Evolutionary conservation across 1,284 basidiomycete species (phyloP).

Genomic region (Marasmius fiardii): DNA sequence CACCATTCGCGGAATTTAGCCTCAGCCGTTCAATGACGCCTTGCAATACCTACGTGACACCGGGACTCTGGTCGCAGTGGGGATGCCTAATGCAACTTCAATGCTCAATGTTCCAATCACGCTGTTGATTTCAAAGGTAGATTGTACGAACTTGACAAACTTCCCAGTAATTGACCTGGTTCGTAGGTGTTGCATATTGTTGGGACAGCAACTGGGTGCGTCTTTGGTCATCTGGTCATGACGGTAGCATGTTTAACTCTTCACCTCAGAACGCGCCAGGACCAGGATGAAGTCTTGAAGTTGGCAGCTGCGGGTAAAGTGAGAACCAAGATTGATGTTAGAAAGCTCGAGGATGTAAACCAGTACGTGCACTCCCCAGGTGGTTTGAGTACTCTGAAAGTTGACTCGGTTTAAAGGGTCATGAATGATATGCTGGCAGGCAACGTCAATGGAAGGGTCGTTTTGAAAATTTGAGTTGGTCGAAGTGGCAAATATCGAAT

Average conservation of each 20-base stretch:
- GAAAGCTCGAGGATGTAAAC: constrained; percentile 47
- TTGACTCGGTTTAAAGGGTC: constrained; percentile 21
- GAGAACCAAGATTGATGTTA: constrained; percentile 46
- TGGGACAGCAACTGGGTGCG: constrained; percentile 60
- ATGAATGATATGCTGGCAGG: constrained; percentile 30
- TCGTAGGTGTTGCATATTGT: constrained; percentile 47
- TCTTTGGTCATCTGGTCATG: too few relatives aligned
- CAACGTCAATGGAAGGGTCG: constrained; percentile 31
- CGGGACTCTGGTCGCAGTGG: constrained; percentile 63
- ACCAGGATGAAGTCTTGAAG: constrained; percentile 61
- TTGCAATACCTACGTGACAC: constrained; percentile 54
- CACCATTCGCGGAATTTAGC: constrained; percentile 20
- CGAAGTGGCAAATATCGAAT: not conserved
- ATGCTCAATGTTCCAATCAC: constrained; percentile 48
- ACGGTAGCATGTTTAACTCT: not conserved
- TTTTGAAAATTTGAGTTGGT: constrained; percentile 16
- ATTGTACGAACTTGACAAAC: not conserved
- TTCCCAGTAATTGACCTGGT: not conserved
- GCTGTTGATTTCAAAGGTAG: constrained; percentile 55
- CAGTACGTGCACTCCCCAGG: constrained; percentile 26
- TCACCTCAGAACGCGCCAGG: constrained; percentile 49
- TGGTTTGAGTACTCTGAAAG: not conserved
- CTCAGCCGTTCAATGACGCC: constrained; percentile 61
- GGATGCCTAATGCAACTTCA: constrained; percentile 42
- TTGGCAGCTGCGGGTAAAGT: constrained; percentile 66